phyloP scores from a whole-genome alignment of 352 stramenopile genomes.

The Stramenopiles sp. region DNA sequence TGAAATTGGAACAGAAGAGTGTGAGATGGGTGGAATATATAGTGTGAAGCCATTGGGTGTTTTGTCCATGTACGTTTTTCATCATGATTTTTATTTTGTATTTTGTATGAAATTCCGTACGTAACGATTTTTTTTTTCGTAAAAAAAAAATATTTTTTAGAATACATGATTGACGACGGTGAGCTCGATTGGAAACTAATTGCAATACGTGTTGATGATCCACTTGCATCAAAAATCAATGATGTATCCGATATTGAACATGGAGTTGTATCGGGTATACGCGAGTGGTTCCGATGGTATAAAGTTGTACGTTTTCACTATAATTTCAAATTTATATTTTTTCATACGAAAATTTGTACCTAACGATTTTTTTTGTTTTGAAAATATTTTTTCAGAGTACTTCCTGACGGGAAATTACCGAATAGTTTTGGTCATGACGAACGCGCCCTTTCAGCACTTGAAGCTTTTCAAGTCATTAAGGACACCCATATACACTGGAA shows the following conservation, averaged over 20 bases:
- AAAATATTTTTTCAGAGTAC: no score
- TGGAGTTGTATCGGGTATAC: constrained; percentile 18
- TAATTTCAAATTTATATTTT: no score
- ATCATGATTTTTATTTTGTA: constrained; percentile 94
- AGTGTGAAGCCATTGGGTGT: constrained; percentile 82
- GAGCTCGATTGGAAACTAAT: no score
- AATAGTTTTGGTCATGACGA: no score
- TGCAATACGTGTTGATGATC: constrained; percentile 1
- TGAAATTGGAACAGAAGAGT: constrained; percentile 68
- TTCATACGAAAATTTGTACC: no score
- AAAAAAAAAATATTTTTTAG: constrained; percentile 3
- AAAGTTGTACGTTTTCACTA: no score
- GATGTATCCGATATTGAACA: constrained; percentile 1
- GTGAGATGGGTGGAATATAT: constrained; percentile 56
- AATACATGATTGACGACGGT: constrained; percentile 3
- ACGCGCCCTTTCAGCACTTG: no score
- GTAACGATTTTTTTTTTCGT: constrained; percentile 44
- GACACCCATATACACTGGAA: no score
- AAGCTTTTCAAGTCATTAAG: no score
- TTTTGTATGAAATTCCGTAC: constrained; percentile 65
- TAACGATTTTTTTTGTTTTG: no score
- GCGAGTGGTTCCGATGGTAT: constrained; percentile 1
- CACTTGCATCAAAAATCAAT: not conserved
- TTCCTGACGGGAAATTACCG: not conserved
- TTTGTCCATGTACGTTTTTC: constrained; percentile 94